These are phyloP conservation scores for Ophiostoma pallidulum DNA, from an alignment of 2,329 filamentous ascomycete genomes.

Conservation along the genomic window DNA sequence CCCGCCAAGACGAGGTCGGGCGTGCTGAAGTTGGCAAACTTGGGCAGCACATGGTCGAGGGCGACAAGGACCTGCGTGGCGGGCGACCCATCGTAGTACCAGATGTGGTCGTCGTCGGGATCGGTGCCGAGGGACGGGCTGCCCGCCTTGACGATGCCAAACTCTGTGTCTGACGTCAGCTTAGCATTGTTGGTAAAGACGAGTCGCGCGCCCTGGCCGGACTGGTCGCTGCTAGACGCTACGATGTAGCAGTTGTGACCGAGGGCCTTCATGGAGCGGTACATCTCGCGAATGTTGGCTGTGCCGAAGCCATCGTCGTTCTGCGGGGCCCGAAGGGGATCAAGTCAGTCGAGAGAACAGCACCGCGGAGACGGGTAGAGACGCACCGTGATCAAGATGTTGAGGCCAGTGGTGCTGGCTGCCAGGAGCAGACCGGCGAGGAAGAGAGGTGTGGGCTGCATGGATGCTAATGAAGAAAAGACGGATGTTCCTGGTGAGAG, in stretches of 20 bases:
- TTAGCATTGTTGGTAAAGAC: conserved; percentile 34
- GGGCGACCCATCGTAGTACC: conserved; percentile 53
- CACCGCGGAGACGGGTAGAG: too few relatives aligned
- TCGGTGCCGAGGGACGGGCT: conserved; percentile 41
- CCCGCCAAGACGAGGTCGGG: conserved; percentile 46
- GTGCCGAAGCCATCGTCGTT: conserved; percentile 33
- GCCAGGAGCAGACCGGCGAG: not conserved
- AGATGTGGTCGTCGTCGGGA: conserved; percentile 43
- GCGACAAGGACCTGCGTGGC: conserved; percentile 46
- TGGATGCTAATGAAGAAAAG: not conserved
- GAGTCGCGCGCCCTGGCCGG: conserved; percentile 34
- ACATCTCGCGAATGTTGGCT: conserved; percentile 33
- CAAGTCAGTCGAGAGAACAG: too few relatives aligned
- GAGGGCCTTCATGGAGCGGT: conserved; percentile 37
- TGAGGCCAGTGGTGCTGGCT: conserved; percentile 4
- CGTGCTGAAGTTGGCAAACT: conserved; percentile 35
- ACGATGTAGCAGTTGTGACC: conserved; percentile 49
- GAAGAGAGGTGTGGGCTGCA: not conserved
- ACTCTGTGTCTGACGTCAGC: conserved; percentile 33
- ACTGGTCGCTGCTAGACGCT: conserved; percentile 32
- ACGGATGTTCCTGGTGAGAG: too few relatives aligned
- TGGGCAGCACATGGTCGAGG: conserved; percentile 45
- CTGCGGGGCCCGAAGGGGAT: too few relatives aligned
- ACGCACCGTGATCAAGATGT: conserved; percentile 12
- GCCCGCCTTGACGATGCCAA: conserved; percentile 35